Percentiles rank a stretch among this genome's conserved stretches.
phyloP scores from a whole-genome alignment of 164 flowering plant species.

The Protea cynaroides region DNA sequence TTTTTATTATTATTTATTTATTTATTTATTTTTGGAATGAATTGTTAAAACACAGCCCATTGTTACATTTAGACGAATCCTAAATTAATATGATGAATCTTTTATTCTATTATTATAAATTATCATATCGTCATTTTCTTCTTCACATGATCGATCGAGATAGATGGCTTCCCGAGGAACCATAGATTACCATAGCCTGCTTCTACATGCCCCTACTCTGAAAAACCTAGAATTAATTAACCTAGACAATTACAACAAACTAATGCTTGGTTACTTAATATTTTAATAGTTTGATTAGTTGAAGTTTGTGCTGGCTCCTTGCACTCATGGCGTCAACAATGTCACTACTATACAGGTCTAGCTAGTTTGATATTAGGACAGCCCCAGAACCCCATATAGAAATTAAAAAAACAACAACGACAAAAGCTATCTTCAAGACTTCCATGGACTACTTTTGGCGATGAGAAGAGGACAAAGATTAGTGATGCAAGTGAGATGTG shows the following conservation, averaged over 20 bases:
- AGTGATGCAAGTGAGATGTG: background rate
- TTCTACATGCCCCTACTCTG: too few relatives aligned
- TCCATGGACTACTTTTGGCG: background rate
- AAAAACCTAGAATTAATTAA: background rate
- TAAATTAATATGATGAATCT: too few relatives aligned
- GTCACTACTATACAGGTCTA: conserved; percentile 6
- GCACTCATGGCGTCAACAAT: conserved; percentile 38
- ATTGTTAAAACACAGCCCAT: too few relatives aligned
- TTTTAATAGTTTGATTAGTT: conserved; percentile 10
- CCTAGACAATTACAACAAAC: conserved; percentile 20
- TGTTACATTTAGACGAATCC: too few relatives aligned
- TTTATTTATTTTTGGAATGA: too few relatives aligned
- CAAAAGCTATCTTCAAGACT: background rate
- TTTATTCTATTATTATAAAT: too few relatives aligned
- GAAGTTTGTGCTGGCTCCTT: conserved; percentile 33
- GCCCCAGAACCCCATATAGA: conserved; percentile 22
- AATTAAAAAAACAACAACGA: background rate
- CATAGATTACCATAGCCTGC: too few relatives aligned
- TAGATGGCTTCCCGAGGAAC: conserved; percentile 1
- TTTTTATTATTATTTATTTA: too few relatives aligned
- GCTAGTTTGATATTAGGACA: conserved; percentile 5
- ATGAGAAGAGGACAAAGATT: background rate
- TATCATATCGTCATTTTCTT: too few relatives aligned
- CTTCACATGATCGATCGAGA: conserved; percentile 3
- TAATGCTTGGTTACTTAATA: conserved; percentile 3